These are phyloP conservation scores for Neoscytalidium dimidiatum DNA, from an alignment of 2,329 filamentous ascomycete species.

Conservation along the genomic window DNA sequence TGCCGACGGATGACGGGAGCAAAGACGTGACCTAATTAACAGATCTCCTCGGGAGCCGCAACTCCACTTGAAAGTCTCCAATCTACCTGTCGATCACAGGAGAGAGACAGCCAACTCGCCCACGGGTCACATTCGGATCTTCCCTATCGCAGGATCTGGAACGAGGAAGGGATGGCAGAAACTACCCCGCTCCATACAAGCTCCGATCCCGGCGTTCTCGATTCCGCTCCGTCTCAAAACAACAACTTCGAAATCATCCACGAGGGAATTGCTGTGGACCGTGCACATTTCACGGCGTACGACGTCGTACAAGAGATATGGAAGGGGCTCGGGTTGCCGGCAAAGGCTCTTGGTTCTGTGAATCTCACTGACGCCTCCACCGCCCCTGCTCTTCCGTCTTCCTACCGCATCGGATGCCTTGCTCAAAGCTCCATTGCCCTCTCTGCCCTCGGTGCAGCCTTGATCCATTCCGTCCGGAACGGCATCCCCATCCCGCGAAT, in stretches of 20 bases:
- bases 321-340: not conserved
- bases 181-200: not conserved
- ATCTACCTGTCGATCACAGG: too few relatives aligned
- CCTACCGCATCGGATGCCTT: slow-evolving; percentile 56
- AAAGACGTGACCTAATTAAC: too few relatives aligned
- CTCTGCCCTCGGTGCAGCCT: slow-evolving; percentile 53
- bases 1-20: too few relatives aligned
- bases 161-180: not conserved
- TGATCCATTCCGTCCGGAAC: slow-evolving; percentile 44
- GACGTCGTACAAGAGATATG: not conserved
- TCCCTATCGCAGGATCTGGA: too few relatives aligned
- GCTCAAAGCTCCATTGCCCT: slow-evolving; percentile 56
- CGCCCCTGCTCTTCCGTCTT: slow-evolving; percentile 47
- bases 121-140: too few relatives aligned
- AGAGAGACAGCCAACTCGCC: too few relatives aligned
- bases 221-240: not conserved
- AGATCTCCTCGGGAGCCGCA: too few relatives aligned
- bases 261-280: not conserved
- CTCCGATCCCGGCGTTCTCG: not conserved
- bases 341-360: not conserved
- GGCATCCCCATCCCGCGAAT: slow-evolving; percentile 37
- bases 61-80: too few relatives aligned
- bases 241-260: not conserved
- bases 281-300: not conserved
- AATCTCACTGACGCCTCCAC: slow-evolving; percentile 25